Conservation (phyloP, 495 filamentous ascomycete species). For the Hypoxylon lienhwacheense region DNA sequence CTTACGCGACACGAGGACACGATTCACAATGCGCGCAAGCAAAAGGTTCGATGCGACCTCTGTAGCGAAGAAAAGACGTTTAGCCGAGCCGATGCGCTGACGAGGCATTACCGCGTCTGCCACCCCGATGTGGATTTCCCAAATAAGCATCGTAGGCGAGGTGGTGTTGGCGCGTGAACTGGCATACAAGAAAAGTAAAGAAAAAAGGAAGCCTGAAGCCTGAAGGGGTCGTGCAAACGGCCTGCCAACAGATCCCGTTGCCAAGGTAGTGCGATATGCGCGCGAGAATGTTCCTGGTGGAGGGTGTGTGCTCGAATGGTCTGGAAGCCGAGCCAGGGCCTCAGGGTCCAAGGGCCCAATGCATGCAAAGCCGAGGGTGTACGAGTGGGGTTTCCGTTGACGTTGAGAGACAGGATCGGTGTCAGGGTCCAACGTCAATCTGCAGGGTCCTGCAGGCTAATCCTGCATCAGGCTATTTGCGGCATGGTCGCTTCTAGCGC, state of each 20-base stretch:
- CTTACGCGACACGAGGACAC: conserved; percentile 96
- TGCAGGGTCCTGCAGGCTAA: conserved; percentile 40
- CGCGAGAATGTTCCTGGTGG: conserved; percentile 12
- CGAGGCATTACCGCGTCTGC: conserved; percentile 87
- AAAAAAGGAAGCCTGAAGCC: not conserved
- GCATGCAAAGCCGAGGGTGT: conserved; percentile 27
- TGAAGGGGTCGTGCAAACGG: conserved; percentile 2
- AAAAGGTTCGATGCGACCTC: conserved; percentile 91
- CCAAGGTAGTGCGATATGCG: conserved; percentile 14
- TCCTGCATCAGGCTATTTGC: conserved; percentile 29
- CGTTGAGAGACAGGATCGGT: conserved; percentile 25
- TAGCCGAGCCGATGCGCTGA: conserved; percentile 86
- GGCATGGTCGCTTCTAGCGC: conserved; percentile 23
- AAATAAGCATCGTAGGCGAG: conserved; percentile 60
- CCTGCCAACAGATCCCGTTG: not conserved
- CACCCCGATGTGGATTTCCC: conserved; percentile 84
- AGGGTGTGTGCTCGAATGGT: conserved; percentile 12
- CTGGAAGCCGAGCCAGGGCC: conserved; percentile 24
- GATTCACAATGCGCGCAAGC: conserved; percentile 91
- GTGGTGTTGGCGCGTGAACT: conserved; percentile 35
- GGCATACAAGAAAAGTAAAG: too few species aligned
- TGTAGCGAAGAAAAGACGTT: conserved; percentile 99
- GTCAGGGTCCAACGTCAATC: conserved; percentile 41
- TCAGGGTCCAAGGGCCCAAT: too few species aligned
- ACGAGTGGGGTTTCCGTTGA: conserved; percentile 22